Evolutionary conservation across 495 filamentous ascomycete species (phyloP).

Genomic region (Neurospora hispaniola): DNA sequence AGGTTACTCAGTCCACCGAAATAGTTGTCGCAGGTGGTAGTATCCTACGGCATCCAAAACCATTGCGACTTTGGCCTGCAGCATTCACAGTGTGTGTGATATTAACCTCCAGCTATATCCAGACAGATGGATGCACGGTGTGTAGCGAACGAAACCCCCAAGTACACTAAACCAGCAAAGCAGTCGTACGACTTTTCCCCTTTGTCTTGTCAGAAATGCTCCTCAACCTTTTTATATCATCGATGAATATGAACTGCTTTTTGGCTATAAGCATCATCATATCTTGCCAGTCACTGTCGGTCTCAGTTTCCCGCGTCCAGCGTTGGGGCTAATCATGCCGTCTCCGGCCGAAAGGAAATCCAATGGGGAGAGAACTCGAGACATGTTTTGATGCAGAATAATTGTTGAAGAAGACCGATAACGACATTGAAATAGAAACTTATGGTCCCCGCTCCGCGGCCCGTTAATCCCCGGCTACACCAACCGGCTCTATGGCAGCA

Average conservation of each 20-base stretch:
- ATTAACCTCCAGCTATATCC: neutral
- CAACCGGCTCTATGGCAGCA: neutral
- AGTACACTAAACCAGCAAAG: neutral
- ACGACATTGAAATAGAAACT: neutral
- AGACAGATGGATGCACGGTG: too few relatives aligned
- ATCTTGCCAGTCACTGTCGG: neutral
- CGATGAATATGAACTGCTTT: neutral
- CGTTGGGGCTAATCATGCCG: neutral
- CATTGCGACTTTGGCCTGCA: neutral
- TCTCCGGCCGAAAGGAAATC: neutral
- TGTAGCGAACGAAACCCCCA: too few relatives aligned
- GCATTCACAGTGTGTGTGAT: neutral
- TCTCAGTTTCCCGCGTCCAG: neutral
- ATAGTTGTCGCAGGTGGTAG: neutral
- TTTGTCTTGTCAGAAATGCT: neutral
- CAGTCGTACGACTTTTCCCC: neutral
- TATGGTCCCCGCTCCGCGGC: neutral
- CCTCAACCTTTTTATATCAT: neutral
- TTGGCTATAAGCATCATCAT: neutral
- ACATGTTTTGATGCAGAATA: neutral
- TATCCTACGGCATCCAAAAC: neutral
- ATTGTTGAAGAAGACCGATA: neutral
- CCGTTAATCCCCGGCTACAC: neutral
- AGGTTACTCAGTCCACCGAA: neutral
- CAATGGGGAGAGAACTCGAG: neutral